A percentile compares a stretch with the other conserved stretches of the same genome.
Evolutionary conservation across 176 grass and related monocot species (phyloP).

Genomic region (Aegilops tauschii): DNA sequence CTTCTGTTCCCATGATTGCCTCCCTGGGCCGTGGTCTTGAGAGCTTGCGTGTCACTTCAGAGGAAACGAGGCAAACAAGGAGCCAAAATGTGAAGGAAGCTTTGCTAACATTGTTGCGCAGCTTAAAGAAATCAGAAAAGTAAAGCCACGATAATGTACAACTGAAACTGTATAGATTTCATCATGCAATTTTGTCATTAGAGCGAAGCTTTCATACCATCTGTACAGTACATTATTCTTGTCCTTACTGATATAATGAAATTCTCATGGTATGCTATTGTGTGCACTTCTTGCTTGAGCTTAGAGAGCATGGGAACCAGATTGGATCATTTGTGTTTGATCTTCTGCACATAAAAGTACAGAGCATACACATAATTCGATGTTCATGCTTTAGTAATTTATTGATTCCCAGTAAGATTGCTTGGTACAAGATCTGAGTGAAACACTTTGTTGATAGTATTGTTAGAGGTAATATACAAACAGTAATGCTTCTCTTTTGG

Average conservation of each 20-base stretch:
- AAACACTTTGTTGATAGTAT: not conserved
- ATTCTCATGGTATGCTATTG: not conserved
- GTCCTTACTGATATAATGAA: constrained; percentile 29
- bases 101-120: constrained; percentile 61
- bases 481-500: not conserved
- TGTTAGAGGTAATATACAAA: not conserved
- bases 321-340: not conserved
- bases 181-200: constrained; percentile 26
- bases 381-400: not conserved
- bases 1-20: constrained; percentile 68
- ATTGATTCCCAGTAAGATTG: not conserved
- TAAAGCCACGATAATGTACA: constrained; percentile 24
- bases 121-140: constrained; percentile 61
- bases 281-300: not conserved
- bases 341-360: constrained; percentile 21
- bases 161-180: constrained; percentile 29
- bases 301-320: not conserved
- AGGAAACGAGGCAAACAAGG: constrained; percentile 56
- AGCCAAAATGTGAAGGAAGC: constrained; percentile 69
- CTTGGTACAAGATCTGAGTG: not conserved
- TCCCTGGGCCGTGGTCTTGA: constrained; percentile 83
- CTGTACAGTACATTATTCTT: constrained; percentile 23
- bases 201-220: not conserved
- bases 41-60: constrained; percentile 62
- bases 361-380: not conserved